phyloP scores from a whole-genome alignment of 139 green algal genomes.

The Bryopsis sp. region DNA sequence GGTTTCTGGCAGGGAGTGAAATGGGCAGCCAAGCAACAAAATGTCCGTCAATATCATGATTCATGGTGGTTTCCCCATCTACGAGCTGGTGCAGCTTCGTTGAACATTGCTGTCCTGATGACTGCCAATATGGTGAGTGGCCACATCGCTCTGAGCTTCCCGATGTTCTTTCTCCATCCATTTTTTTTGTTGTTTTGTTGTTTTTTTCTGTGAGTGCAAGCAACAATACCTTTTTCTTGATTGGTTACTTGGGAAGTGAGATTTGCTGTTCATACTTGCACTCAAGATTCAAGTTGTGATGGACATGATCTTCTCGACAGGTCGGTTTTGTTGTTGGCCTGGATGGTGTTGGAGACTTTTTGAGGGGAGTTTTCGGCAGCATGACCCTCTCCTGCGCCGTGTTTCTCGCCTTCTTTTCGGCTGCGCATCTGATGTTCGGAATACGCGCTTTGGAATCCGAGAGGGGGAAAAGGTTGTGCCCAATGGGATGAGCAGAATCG shows the following conservation, averaged over 20 bases:
- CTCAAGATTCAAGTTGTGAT: background rate
- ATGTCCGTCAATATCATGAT: background rate
- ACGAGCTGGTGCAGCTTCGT: constrained; percentile 28
- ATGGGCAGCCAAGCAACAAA: background rate
- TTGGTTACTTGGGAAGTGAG: background rate
- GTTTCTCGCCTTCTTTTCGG: constrained; percentile 53
- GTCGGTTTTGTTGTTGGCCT: constrained; percentile 61
- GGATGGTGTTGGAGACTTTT: constrained; percentile 23
- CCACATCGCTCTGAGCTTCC: constrained; percentile 22
- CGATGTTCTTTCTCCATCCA: background rate
- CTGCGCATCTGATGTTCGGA: constrained; percentile 66
- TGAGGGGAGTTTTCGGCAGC: constrained; percentile 35
- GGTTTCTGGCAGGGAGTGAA: constrained; percentile 1
- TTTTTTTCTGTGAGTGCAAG: background rate
- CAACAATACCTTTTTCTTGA: background rate
- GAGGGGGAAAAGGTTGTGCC: background rate
- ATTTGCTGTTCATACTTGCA: background rate
- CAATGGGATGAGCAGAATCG: too few species aligned
- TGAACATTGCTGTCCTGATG: constrained; percentile 73
- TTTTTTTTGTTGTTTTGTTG: constrained; percentile 12
- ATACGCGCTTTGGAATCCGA: constrained; percentile 32
- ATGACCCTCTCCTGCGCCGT: constrained; percentile 30
- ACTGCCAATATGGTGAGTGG: constrained; percentile 56
- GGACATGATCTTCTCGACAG: background rate
- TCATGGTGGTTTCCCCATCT: constrained; percentile 31